A percentile compares a stretch with the other conserved stretches of the same genome.
Evolutionary conservation across 441 rosid species (phyloP).

Genomic region (Macaranga tanarius): DNA sequence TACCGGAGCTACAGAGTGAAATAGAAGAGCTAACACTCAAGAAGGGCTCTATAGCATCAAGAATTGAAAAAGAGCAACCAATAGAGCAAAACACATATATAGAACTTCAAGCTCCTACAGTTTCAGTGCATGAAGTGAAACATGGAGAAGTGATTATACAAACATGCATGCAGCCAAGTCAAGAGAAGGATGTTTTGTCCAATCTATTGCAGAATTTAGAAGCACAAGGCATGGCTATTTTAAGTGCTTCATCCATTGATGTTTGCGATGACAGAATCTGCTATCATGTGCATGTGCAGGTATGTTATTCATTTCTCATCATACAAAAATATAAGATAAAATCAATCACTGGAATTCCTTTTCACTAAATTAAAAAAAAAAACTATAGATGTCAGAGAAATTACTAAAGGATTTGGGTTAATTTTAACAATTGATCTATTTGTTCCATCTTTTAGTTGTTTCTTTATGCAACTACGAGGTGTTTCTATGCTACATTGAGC

Average conservation of each 20-base stretch:
- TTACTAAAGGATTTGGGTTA: too few species aligned
- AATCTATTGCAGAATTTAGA: neutral
- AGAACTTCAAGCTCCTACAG: constrained; percentile 1
- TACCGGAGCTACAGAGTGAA: constrained; percentile 3
- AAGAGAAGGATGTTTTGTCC: neutral
- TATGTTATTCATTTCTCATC: neutral
- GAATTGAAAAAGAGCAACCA: neutral
- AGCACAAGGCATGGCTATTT: neutral
- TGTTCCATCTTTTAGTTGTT: too few species aligned
- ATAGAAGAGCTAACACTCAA: neutral
- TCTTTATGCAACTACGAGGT: too few species aligned
- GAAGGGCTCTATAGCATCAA: neutral
- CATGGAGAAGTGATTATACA: neutral
- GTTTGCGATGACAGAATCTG: constrained; percentile 1
- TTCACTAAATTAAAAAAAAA: too few species aligned
- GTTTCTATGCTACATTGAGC: too few species aligned
- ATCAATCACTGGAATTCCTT: too few species aligned
- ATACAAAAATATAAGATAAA: too few species aligned
- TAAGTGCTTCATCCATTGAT: constrained; percentile 5
- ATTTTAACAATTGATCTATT: too few species aligned
- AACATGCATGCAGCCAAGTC: neutral
- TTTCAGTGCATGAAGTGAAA: neutral
- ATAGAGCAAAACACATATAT: neutral
- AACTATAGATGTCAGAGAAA: too few species aligned
- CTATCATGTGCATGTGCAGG: neutral